Evolutionary conservation across 768 basidiomycete genomes (phyloP).

Genomic region (Mycena leptocephala): DNA sequence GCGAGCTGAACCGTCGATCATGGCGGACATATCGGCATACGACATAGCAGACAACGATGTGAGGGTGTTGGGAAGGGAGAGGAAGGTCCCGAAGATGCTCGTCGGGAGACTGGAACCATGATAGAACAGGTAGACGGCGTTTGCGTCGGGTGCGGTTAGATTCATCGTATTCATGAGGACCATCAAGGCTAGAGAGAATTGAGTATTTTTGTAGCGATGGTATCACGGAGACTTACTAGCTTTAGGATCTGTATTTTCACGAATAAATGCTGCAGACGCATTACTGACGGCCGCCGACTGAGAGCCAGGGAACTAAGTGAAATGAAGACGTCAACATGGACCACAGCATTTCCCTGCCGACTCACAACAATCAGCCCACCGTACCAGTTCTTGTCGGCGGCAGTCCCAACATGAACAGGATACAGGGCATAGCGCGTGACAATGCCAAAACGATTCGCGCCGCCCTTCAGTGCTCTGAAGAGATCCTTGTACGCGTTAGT

Average conservation of each 20-base stretch:
- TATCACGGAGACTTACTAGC: neutral
- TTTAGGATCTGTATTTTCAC: neutral
- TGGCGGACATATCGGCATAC: neutral
- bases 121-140: neutral
- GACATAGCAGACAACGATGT: neutral
- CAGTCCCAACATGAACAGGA: neutral
- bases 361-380: neutral
- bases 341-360: neutral
- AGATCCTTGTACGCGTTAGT: neutral
- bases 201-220: neutral
- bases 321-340: neutral
- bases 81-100: neutral
- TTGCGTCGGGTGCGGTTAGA: neutral
- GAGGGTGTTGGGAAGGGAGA: neutral
- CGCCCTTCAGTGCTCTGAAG: neutral
- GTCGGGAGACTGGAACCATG: neutral
- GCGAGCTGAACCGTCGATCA: neutral
- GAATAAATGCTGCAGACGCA: neutral
- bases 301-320: neutral
- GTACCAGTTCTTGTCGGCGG: neutral
- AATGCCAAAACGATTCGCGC: neutral
- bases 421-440: neutral
- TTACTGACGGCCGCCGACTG: neutral
- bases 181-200: neutral
- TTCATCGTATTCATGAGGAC: neutral